Evolutionary conservation across 352 stramenopile genomes (phyloP), one percentile per base, ranked within the genome.

Genomic region (Pythium vanterpoolii): DNA sequence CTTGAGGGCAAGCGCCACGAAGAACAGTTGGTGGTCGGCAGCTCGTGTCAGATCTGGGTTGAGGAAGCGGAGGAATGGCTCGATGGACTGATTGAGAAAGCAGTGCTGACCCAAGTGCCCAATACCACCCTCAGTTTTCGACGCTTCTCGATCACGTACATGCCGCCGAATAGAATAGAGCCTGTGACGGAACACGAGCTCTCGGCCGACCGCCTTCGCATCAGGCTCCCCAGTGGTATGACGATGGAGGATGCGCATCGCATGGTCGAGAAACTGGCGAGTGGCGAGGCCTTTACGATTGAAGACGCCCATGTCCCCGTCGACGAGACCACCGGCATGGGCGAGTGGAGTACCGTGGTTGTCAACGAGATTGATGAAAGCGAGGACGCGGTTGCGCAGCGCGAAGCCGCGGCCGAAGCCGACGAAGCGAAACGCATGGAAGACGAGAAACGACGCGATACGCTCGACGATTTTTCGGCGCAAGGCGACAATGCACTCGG

Each of bases 1-100:
- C 63, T 95, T 27, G 86, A 93, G 64, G 86, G 83, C 38, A 89
- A 87, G 50, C 81, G 79, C 31, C 83, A 95, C 52, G 80, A 87
- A 39, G 46, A 63, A 24, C 84, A 90, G 48, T 63, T 95, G 4
- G 69, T 83, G 44, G 74, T 63, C 7, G 81, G 81, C n/a, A 89
- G 79, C 19, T 74, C 77, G 14, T 95, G 83, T 43, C 76, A 95
- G 66, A 79, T 95, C 36, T 95, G 86, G 86, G 68, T 89, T 23
- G 86, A 95, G 21, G 76, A 86, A 0, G 47, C 64, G 3, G 86
- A 95, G 28, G 71, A 88, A 49, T 95, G 86, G 86, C 62, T 89
- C 19, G 72, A 88, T 39, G 86, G 80, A 18, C 58, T 92, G 40
- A 81, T 95, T 39, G 83, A 91, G 27, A 66, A 74, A n/a, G 68